Evolutionary conservation across 2,329 filamentous ascomycete genomes (phyloP).

Genomic region (Colletotrichum orbiculare): DNA sequence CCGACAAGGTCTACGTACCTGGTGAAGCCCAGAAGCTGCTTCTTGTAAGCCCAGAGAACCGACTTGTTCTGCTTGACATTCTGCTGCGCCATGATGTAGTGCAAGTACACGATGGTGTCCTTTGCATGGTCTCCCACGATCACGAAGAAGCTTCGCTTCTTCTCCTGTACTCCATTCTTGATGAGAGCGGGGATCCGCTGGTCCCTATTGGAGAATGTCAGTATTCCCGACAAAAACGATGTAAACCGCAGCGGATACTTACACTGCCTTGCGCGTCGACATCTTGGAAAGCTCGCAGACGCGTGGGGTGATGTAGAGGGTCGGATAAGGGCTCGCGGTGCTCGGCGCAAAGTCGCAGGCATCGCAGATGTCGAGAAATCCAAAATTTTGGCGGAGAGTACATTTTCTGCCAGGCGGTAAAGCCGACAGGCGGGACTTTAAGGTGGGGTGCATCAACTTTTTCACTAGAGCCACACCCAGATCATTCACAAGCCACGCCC

Average conservation of each 20-base stretch:
- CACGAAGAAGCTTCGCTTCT: constrained; percentile 98
- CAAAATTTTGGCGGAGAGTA: constrained; percentile 49
- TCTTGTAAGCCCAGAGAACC: constrained; percentile 98
- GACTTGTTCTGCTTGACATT: constrained; percentile 92
- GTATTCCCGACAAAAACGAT: neutral
- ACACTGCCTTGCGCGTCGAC: constrained; percentile 68
- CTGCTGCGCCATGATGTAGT: constrained; percentile 91
- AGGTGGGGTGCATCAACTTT: constrained; percentile 32
- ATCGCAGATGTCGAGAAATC: constrained; percentile 41
- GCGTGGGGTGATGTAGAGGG: constrained; percentile 15
- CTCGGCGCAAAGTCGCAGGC: constrained; percentile 10
- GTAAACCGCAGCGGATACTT: constrained; percentile 40
- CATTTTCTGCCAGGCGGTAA: constrained; percentile 55
- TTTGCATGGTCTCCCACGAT: constrained; percentile 94
- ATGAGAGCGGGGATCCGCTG: constrained; percentile 92
- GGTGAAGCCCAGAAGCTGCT: constrained; percentile 93
- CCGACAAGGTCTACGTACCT: constrained; percentile 56
- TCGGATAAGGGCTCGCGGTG: constrained; percentile 21
- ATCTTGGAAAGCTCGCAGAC: constrained; percentile 51
- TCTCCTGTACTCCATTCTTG: constrained; percentile 90
- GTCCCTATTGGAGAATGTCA: constrained; percentile 65
- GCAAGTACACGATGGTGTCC: constrained; percentile 93
- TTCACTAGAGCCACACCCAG: constrained; percentile 22
- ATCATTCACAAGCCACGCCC: constrained; percentile 3
- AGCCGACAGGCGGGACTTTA: neutral